Percentiles rank a stretch among this genome's conserved stretches.
Conservation (phyloP, 345 rosid species). For the Erysimum cheiranthoides region DNA sequence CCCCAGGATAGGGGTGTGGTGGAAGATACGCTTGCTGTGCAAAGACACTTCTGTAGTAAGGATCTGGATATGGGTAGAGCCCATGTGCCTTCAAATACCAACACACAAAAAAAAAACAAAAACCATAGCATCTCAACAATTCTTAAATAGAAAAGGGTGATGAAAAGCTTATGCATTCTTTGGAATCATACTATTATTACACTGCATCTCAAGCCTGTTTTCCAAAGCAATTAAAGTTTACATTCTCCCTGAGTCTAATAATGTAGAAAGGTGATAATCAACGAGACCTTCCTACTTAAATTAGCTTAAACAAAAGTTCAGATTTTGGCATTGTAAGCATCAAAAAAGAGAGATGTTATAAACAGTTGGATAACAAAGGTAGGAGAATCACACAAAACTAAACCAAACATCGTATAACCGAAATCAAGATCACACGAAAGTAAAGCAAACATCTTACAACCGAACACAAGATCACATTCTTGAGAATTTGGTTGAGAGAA, state of each 20-base stretch:
- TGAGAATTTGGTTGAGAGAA: slow-evolving; percentile 12
- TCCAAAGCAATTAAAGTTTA: slow-evolving; percentile 4
- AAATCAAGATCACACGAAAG: slow-evolving; percentile 6
- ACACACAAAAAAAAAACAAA: slow-evolving; percentile 40
- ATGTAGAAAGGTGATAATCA: slow-evolving; percentile 11
- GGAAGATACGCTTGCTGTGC: slow-evolving; percentile 82
- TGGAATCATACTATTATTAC: background rate
- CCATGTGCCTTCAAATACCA: slow-evolving; percentile 67
- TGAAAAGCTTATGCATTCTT: slow-evolving; percentile 21
- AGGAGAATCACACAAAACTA: slow-evolving; percentile 3
- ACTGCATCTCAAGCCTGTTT: background rate
- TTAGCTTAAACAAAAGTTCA: slow-evolving; percentile 16
- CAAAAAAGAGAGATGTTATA: background rate
- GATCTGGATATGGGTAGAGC: slow-evolving; percentile 90
- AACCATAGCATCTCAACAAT: slow-evolving; percentile 24
- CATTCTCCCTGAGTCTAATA: background rate
- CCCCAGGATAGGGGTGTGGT: slow-evolving; percentile 76
- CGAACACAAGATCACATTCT: background rate
- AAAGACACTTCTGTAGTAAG: slow-evolving; percentile 91
- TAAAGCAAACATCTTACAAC: background rate
- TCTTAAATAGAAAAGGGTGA: slow-evolving; percentile 16
- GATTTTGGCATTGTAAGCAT: background rate
- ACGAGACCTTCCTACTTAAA: background rate
- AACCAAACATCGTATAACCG: background rate
- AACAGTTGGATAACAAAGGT: slow-evolving; percentile 1